Evolutionary conservation across 495 filamentous ascomycete genomes (phyloP), one percentile per base, ranked within the genome.

Genomic region (Penicillium cosmopolitanum): DNA sequence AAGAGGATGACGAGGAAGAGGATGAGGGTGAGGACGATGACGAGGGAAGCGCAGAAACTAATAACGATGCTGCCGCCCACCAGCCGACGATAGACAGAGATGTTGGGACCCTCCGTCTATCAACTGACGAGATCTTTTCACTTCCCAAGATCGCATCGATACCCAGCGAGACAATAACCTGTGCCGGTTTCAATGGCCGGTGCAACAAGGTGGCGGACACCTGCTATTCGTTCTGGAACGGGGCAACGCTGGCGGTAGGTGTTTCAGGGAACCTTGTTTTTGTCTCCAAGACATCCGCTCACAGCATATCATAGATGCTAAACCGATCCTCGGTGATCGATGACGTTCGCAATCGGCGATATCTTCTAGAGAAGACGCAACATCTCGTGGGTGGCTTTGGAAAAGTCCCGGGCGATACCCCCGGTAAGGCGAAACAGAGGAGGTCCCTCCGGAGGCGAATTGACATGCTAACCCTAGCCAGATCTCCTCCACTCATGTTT

Each of bases 181-280:
- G 76, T 60, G 81, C 83, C 7, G 94, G 91, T 21, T 91, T 96
- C 69, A 96, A 94, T 65, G 95, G 95, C 44, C 85, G 95, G 35
- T 84, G 82, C 60, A 97, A 97, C 76, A 98, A 98, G 68, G 71
- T 84, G 12, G 87, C 88, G 18, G 95, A 98, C 74, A 98, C 94
- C 2, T 98, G 95, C 73, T 98, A 98, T 73, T 86, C 84, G 6
- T 98, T 92, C 79, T 98, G 95, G 95, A 89, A 89, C 2, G 80
- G 80, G 28, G 93, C 84, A 11, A 85, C 91, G 6, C 72, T 98
- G 7, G 76, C 73, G 51, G 84, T 91, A 77, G 63, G 78, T 50
- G 6, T 7, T 15, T 43, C 12, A 4, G 28, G 28, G 5, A 31
- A 31, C 5, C 28, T 7, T 6, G 5, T 31, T 31, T 31, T 31